Evolutionary conservation across 306 rosid species (phyloP).

Genomic region (Trifolium pratense): DNA sequence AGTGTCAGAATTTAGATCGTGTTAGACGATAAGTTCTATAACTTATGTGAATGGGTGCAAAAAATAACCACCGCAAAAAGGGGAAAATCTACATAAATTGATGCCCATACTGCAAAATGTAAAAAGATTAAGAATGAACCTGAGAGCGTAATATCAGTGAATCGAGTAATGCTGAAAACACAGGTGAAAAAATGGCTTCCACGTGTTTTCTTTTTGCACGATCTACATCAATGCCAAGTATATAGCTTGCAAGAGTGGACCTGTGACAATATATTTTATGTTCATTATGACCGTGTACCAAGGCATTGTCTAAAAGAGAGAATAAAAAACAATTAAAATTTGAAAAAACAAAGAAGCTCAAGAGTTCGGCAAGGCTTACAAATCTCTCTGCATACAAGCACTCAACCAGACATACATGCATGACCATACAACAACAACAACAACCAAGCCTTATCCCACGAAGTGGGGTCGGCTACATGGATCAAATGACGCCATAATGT

Average conservation of each 20-base stretch:
- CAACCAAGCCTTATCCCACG: too few relatives aligned
- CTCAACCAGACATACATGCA: slow-evolving; percentile 12
- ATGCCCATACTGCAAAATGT: slow-evolving; percentile 17
- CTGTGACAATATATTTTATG: slow-evolving; percentile 54
- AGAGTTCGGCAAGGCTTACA: slow-evolving; percentile 13
- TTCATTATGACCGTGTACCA: slow-evolving; percentile 26
- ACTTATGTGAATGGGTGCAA: slow-evolving; percentile 1
- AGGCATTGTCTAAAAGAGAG: slow-evolving; percentile 21
- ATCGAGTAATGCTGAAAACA: slow-evolving; percentile 83
- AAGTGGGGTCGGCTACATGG: too few relatives aligned
- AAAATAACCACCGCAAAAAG: slow-evolving; percentile 9
- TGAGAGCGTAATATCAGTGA: slow-evolving; percentile 84
- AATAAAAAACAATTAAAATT: not conserved
- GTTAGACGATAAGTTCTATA: not conserved
- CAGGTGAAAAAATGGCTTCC: slow-evolving; percentile 73
- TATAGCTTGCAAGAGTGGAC: slow-evolving; percentile 85
- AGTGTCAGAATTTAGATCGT: not conserved
- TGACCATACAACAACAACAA: not conserved
- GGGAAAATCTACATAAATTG: slow-evolving; percentile 4
- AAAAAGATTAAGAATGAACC: slow-evolving; percentile 64
- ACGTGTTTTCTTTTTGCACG: slow-evolving; percentile 59
- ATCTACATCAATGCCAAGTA: slow-evolving; percentile 80
- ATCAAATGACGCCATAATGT: too few relatives aligned
- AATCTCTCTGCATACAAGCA: slow-evolving; percentile 28
- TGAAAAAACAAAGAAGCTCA: slow-evolving; percentile 34